Percentiles rank a stretch among this genome's conserved stretches.
These are phyloP conservation scores for Diaporthe sp. DNA, from an alignment of 2,329 filamentous ascomycete genomes.

Conservation along the genomic window DNA sequence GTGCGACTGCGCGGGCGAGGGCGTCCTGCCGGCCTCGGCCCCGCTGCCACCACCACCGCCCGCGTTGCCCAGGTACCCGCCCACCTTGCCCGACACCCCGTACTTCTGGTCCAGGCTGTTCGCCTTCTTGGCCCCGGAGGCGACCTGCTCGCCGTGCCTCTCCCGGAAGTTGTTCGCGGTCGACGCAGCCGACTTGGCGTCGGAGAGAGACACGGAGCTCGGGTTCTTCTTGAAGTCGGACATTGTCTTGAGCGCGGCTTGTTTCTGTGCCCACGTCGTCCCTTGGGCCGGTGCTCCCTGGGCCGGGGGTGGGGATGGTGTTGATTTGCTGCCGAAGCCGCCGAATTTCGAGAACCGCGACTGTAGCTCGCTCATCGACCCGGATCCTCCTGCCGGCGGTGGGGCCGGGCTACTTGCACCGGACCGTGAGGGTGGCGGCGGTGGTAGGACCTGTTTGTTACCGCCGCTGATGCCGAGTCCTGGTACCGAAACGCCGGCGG, in stretches of 20 bases:
- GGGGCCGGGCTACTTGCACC: slow-evolving; percentile 36
- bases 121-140: slow-evolving; percentile 70
- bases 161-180: slow-evolving; percentile 79
- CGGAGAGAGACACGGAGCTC: slow-evolving; percentile 70
- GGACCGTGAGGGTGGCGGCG: slow-evolving; percentile 40
- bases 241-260: slow-evolving; percentile 74
- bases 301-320: slow-evolving; percentile 42
- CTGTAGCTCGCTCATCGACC: slow-evolving; percentile 74
- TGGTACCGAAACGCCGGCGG: slow-evolving; percentile 84
- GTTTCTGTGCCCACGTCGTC: slow-evolving; percentile 75
- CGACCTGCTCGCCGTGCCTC: slow-evolving; percentile 77
- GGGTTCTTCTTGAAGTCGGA: slow-evolving; percentile 72
- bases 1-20: slow-evolving; percentile 27
- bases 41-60: slow-evolving; percentile 10
- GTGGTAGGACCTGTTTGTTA: slow-evolving; percentile 45
- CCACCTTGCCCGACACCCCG: slow-evolving; percentile 60
- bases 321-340: slow-evolving; percentile 38
- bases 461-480: slow-evolving; percentile 74
- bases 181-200: slow-evolving; percentile 69
- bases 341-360: slow-evolving; percentile 73
- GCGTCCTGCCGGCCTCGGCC: slow-evolving; percentile 1
- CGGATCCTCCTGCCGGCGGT: slow-evolving; percentile 43
- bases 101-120: slow-evolving; percentile 74
- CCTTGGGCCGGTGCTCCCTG: slow-evolving; percentile 58
- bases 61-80: slow-evolving; percentile 45